These are phyloP conservation scores for Penicillium bovifimosum DNA, from an alignment of 495 filamentous ascomycete species.

Conservation along the genomic window DNA sequence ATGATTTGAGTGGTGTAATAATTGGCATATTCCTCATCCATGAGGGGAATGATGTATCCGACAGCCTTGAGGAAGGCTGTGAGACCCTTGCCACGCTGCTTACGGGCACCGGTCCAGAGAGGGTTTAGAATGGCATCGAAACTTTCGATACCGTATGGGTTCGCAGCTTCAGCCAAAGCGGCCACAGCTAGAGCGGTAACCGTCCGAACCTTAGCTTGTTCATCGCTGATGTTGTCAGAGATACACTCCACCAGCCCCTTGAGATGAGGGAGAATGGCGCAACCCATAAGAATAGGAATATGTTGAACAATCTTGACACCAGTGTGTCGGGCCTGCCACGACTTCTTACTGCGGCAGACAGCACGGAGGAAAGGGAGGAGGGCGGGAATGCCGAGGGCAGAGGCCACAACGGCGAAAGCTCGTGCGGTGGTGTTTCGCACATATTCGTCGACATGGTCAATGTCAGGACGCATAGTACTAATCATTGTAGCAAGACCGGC, in stretches of 20 bases:
- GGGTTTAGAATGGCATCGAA: constrained; percentile 98
- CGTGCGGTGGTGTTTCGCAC: constrained; percentile 98
- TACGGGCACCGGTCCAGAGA: constrained; percentile 90
- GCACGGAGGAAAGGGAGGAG: constrained; percentile 92
- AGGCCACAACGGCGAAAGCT: constrained; percentile 96
- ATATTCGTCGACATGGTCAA: constrained; percentile 97
- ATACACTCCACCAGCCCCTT: constrained; percentile 97
- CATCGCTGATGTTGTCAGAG: constrained; percentile 89
- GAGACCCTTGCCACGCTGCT: constrained; percentile 93
- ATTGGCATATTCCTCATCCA: constrained; percentile 99
- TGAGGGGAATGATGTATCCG: constrained; percentile 95
- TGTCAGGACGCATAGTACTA: constrained; percentile 97
- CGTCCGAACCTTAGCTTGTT: constrained; percentile 95
- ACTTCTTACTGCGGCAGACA: constrained; percentile 96
- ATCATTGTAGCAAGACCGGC: constrained; percentile 99
- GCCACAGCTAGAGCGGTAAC: constrained; percentile 94
- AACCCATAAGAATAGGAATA: constrained; percentile 99
- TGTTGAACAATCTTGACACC: constrained; percentile 99
- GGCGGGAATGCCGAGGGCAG: constrained; percentile 91
- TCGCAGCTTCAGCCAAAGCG: constrained; percentile 91
- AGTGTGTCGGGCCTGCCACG: constrained; percentile 98
- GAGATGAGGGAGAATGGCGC: constrained; percentile 91
- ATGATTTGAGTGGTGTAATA: constrained; percentile 99
- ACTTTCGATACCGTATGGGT: constrained; percentile 98
- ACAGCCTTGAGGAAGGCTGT: constrained; percentile 97